Evolutionary conservation across 2,329 filamentous ascomycete genomes (phyloP).

Genomic region (Pseudopithomyces chartarum): DNA sequence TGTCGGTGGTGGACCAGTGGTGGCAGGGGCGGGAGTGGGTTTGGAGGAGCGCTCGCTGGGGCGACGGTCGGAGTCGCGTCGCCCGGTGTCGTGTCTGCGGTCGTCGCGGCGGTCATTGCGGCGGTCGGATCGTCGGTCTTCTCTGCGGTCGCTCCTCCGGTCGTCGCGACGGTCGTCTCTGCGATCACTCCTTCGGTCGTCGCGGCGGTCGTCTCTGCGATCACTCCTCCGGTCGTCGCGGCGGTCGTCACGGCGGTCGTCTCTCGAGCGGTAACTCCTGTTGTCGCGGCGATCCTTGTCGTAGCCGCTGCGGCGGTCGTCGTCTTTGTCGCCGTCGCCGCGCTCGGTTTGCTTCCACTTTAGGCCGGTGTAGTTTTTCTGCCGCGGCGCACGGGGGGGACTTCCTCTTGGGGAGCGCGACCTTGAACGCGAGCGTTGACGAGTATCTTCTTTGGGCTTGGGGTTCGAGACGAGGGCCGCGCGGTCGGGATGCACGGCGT

Average conservation of each 20-base stretch:
- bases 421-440: conserved; percentile 35
- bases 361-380: conserved; percentile 57
- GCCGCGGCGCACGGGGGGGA: conserved; percentile 21
- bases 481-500: conserved; percentile 9
- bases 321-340: conserved; percentile 47
- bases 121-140: background rate
- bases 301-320: conserved; percentile 3
- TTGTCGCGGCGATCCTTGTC: conserved; percentile 44
- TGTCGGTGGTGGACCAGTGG: conserved; percentile 33
- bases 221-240: conserved; percentile 14
- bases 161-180: conserved; percentile 14
- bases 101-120: no score
- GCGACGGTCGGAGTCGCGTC: conserved; percentile 33
- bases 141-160: conserved; percentile 5
- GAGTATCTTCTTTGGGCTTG: conserved; percentile 6
- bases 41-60: conserved; percentile 44
- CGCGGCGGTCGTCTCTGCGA: conserved; percentile 25
- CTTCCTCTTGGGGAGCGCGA: conserved; percentile 31
- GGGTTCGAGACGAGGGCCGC: conserved; percentile 15
- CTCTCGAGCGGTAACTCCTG: conserved; percentile 12
- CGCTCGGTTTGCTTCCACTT: conserved; percentile 58
- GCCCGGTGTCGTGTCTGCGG: no score
- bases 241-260: conserved; percentile 49
- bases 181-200: background rate
- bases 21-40: conserved; percentile 32